phyloP scores from a whole-genome alignment of 345 rosid species.

The Mangifera indica region DNA sequence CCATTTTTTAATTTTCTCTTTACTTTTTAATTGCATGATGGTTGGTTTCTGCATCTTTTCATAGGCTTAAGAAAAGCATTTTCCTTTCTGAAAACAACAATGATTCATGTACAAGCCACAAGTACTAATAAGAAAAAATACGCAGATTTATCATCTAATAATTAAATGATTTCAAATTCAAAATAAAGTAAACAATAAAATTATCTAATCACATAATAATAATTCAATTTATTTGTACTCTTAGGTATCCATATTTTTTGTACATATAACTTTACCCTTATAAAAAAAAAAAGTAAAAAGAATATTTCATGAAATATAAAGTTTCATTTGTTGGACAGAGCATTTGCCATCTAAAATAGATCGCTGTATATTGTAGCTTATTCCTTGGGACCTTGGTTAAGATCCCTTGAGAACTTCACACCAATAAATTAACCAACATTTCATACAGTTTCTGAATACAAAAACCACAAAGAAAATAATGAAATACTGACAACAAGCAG shows the following conservation, averaged over 20 bases:
- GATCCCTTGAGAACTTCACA: constrained; percentile 23
- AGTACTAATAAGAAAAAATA: too few species aligned
- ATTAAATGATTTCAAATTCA: too few species aligned
- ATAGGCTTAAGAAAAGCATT: not conserved
- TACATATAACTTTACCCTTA: too few species aligned
- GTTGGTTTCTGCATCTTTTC: not conserved
- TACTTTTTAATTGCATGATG: not conserved
- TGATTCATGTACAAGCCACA: too few species aligned
- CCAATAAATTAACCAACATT: constrained; percentile 30
- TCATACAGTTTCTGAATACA: constrained; percentile 23
- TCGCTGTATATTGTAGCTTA: constrained; percentile 6
- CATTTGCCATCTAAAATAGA: not conserved
- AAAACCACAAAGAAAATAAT: constrained; percentile 8
- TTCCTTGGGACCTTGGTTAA: constrained; percentile 6
- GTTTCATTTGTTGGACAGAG: not conserved
- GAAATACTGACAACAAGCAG: constrained; percentile 24
- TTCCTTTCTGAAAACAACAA: not conserved
- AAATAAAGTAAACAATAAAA: too few species aligned
- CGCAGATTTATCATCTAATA: too few species aligned
- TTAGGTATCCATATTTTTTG: too few species aligned
- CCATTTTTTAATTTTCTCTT: too few species aligned
- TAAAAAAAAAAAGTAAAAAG: too few species aligned
- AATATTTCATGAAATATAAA: not conserved
- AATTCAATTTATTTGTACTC: too few species aligned
- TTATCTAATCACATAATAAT: too few species aligned